Percentiles rank a stretch among this genome's conserved stretches.
Evolutionary conservation across 768 basidiomycete genomes (phyloP).

Genomic region (Suillus placidus): DNA sequence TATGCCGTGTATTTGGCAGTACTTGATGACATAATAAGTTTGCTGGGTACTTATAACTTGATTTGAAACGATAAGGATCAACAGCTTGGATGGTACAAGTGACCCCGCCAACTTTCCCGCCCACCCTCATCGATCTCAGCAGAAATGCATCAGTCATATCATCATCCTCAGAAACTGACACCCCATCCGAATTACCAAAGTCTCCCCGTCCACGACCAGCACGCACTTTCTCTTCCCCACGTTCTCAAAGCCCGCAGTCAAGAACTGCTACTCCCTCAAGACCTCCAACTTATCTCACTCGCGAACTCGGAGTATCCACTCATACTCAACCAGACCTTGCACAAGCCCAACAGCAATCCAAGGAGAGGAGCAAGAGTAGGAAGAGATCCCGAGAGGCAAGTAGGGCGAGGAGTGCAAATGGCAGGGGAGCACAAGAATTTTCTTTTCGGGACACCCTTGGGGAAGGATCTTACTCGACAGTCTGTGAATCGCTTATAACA

Average conservation of each 20-base stretch:
- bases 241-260: slow-evolving; percentile 54
- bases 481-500: slow-evolving; percentile 39
- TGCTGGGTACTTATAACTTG: too few species aligned
- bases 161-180: slow-evolving; percentile 59
- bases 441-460: slow-evolving; percentile 74
- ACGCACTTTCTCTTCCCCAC: slow-evolving; percentile 66
- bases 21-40: too few species aligned
- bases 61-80: too few species aligned
- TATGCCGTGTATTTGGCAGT: too few species aligned
- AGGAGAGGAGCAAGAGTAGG: slow-evolving; percentile 44
- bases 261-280: slow-evolving; percentile 38
- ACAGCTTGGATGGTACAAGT: slow-evolving; percentile 6
- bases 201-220: slow-evolving; percentile 56
- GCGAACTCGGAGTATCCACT: slow-evolving; percentile 50
- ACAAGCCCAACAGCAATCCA: slow-evolving; percentile 18
- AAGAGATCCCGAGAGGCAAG: slow-evolving; percentile 37
- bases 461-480: slow-evolving; percentile 83
- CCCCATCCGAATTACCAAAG: slow-evolving; percentile 40
- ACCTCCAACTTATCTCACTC: slow-evolving; percentile 61
- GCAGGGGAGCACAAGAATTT: slow-evolving; percentile 62
- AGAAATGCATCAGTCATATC: slow-evolving; percentile 79
- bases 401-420: slow-evolving; percentile 49
- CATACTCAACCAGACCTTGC: slow-evolving; percentile 16
- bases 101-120: slow-evolving; percentile 27
- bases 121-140: slow-evolving; percentile 64